A percentile compares a stretch with the other conserved stretches of the same genome.
phyloP scores from a whole-genome alignment of 1,139 yeast species.

The Nakaseomyces kungkrabaensis region DNA sequence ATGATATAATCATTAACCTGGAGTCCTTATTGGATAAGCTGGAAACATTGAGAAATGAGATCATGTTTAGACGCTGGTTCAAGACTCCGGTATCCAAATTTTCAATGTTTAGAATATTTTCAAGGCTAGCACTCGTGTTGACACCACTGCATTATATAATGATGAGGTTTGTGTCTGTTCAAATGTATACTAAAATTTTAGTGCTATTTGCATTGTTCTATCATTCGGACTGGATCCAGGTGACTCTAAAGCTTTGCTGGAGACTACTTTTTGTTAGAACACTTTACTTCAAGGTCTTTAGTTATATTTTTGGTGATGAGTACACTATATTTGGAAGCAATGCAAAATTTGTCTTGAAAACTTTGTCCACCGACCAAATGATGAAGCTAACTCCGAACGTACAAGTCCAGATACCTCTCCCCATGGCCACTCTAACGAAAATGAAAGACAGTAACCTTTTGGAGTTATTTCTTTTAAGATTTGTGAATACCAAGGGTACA shows the following conservation, averaged over 20 bases:
- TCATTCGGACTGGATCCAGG: constrained; percentile 25
- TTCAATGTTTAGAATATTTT: neutral
- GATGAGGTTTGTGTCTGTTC: constrained; percentile 10
- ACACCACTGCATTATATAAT: constrained; percentile 13
- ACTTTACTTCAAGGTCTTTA: constrained; percentile 9
- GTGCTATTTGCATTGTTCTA: constrained; percentile 9
- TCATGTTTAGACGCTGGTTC: constrained; percentile 6
- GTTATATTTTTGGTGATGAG: constrained; percentile 6
- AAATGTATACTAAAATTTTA: constrained; percentile 8
- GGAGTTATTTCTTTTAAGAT: neutral
- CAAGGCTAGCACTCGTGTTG: constrained; percentile 1
- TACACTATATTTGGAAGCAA: neutral
- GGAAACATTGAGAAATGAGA: constrained; percentile 14
- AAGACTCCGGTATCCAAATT: constrained; percentile 1
- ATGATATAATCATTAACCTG: constrained; percentile 23
- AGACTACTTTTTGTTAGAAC: constrained; percentile 18
- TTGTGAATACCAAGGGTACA: neutral
- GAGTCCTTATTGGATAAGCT: constrained; percentile 23
- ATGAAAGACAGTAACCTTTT: neutral
- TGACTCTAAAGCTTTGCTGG: constrained; percentile 23
- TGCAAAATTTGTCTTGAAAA: constrained; percentile 1
- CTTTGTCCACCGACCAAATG: constrained; percentile 1
- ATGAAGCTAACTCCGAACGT: constrained; percentile 4
- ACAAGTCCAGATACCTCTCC: neutral
- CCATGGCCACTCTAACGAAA: neutral